Evolutionary conservation across 768 basidiomycete genomes (phyloP).

Genomic region (Sporobolomyces pararoseus): DNA sequence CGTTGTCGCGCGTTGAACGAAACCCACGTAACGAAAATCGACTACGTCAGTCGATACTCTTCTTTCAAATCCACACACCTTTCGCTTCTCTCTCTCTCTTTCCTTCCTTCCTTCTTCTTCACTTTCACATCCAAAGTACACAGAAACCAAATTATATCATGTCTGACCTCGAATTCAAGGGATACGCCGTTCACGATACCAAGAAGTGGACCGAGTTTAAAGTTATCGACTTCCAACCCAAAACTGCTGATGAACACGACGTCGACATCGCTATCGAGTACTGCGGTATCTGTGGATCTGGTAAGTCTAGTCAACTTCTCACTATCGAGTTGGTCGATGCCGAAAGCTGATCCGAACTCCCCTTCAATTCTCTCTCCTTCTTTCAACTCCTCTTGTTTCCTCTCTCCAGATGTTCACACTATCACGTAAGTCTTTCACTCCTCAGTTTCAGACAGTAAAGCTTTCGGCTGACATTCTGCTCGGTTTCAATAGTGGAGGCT

Average conservation of each 20-base stretch:
- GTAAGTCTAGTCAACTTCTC: too few species aligned
- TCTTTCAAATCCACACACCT: too few species aligned
- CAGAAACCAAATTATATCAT: neutral
- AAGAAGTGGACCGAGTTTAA: slow-evolving; percentile 38
- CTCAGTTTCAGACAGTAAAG: neutral
- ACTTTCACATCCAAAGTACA: neutral
- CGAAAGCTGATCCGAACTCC: too few species aligned
- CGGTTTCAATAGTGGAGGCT: neutral
- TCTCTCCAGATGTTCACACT: slow-evolving; percentile 42
- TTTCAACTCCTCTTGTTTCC: neutral
- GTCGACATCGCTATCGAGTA: slow-evolving; percentile 42
- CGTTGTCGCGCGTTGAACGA: too few species aligned
- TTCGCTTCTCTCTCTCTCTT: neutral
- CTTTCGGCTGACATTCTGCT: neutral
- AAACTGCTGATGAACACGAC: slow-evolving; percentile 38
- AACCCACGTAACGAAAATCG: too few species aligned
- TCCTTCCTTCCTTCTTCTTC: neutral
- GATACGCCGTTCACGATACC: slow-evolving; percentile 41
- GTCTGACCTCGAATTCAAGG: slow-evolving; percentile 33
- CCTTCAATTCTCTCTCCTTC: too few species aligned
- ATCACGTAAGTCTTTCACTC: slow-evolving; percentile 29
- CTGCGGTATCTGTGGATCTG: slow-evolving; percentile 41
- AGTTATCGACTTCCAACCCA: slow-evolving; percentile 34
- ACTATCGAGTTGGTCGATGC: too few species aligned
- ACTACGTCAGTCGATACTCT: too few species aligned